phyloP scores from a whole-genome alignment of 495 filamentous ascomycete genomes.

The Xylaria castorea region DNA sequence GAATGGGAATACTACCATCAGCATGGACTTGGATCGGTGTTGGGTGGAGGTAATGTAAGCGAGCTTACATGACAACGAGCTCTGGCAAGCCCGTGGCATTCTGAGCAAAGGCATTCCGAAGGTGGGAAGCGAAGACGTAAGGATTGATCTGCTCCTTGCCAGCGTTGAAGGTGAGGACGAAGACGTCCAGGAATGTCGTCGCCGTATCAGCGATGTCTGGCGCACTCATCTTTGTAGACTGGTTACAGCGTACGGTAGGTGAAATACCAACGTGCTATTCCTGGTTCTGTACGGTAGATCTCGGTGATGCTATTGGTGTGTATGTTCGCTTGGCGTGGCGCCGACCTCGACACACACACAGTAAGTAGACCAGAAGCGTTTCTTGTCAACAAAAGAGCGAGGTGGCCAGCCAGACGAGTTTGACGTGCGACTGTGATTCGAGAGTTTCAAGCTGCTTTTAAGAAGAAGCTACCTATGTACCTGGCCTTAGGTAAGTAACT shows the following conservation, averaged over 20 bases:
- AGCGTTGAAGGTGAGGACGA: conserved; percentile 92
- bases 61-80: conserved; percentile 65
- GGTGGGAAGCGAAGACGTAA: conserved; percentile 68
- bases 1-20: conserved; percentile 15
- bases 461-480: neutral
- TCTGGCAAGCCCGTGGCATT: conserved; percentile 63
- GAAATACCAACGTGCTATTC: neutral
- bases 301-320: neutral
- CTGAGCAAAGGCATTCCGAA: conserved; percentile 71
- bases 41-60: neutral
- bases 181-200: conserved; percentile 56
- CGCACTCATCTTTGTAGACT: neutral
- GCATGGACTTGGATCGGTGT: conserved; percentile 32
- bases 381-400: neutral
- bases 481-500: neutral
- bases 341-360: neutral
- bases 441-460: neutral
- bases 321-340: conserved; percentile 1
- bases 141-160: conserved; percentile 69
- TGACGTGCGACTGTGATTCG: neutral
- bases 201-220: neutral
- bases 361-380: neutral
- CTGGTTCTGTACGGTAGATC: conserved; percentile 1
- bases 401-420: neutral
- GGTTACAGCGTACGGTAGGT: no score